Conservation (phyloP, 108 stramenopile genomes). For the Nitzschia putrida region DNA sequence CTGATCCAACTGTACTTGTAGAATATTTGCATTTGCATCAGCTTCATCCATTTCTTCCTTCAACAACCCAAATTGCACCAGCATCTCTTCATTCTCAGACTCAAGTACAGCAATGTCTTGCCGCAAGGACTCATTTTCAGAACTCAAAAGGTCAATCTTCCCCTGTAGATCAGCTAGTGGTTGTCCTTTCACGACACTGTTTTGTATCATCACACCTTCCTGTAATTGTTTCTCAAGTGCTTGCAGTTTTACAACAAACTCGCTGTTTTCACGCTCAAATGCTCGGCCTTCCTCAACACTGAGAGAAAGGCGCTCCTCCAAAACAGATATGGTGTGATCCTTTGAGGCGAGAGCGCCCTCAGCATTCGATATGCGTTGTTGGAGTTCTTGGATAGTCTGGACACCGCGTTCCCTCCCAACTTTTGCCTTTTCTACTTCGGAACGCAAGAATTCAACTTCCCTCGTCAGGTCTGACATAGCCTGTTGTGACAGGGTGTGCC, state of each 20-base stretch:
- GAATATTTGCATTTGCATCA: slow-evolving; percentile 27
- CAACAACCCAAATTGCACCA: slow-evolving; percentile 76
- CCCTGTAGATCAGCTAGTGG: no score
- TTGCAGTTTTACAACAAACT: no score
- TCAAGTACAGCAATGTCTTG: slow-evolving; percentile 30
- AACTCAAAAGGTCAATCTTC: no score
- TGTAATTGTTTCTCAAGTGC: no score
- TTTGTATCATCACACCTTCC: no score
- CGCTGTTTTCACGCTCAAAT: no score
- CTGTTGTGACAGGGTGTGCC: no score
- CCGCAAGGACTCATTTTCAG: no score
- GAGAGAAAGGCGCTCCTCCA: slow-evolving; percentile 4
- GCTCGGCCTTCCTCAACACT: no score
- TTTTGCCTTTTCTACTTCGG: background rate
- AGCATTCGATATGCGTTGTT: slow-evolving; percentile 4
- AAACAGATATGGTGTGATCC: slow-evolving; percentile 14
- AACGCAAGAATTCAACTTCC: background rate
- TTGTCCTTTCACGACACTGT: no score
- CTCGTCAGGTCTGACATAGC: background rate
- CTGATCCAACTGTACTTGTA: background rate
- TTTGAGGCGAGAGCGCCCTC: background rate
- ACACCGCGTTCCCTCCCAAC: background rate
- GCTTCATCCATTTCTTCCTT: slow-evolving; percentile 63
- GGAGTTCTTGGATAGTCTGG: slow-evolving; percentile 8
- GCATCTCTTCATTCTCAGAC: slow-evolving; percentile 76